Percentiles rank a stretch among this genome's conserved stretches.
These are phyloP conservation scores for Candida railenensis DNA, from an alignment of 805 yeast genomes.

Conservation along the genomic window DNA sequence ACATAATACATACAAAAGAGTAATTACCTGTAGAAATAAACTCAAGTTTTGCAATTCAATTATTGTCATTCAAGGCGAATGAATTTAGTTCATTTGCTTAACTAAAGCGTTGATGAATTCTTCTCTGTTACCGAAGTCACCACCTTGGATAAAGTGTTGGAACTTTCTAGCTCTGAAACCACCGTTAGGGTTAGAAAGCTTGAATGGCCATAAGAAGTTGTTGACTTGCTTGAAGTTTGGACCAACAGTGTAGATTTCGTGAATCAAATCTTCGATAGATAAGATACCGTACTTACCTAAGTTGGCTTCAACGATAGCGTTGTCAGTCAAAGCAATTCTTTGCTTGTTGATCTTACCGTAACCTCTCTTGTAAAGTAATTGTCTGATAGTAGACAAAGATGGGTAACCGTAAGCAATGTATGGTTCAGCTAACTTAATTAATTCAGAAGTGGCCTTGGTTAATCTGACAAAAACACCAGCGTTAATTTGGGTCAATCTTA, in stretches of 20 bases:
- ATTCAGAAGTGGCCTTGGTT: slow-evolving; percentile 93
- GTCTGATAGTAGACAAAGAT: slow-evolving; percentile 85
- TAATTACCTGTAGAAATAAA: neutral
- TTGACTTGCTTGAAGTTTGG: slow-evolving; percentile 98
- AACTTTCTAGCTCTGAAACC: slow-evolving; percentile 98
- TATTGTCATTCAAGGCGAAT: neutral
- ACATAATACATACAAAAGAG: slow-evolving; percentile 3
- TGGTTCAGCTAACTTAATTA: slow-evolving; percentile 92
- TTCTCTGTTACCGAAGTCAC: slow-evolving; percentile 98
- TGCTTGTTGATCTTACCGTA: slow-evolving; percentile 96
- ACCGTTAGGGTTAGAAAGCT: slow-evolving; percentile 94
- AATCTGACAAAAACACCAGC: slow-evolving; percentile 93
- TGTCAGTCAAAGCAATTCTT: slow-evolving; percentile 87
- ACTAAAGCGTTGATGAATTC: slow-evolving; percentile 91
- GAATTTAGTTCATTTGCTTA: slow-evolving; percentile 81
- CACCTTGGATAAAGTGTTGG: slow-evolving; percentile 97
- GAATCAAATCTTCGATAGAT: slow-evolving; percentile 91
- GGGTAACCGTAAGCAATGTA: slow-evolving; percentile 98
- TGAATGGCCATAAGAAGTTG: slow-evolving; percentile 99
- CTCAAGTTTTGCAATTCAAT: neutral
- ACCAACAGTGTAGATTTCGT: slow-evolving; percentile 94
- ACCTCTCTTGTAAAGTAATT: slow-evolving; percentile 96
- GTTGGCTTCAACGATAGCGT: slow-evolving; percentile 81
- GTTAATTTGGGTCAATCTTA: slow-evolving; percentile 91
- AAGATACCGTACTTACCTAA: slow-evolving; percentile 91